phyloP scores from a whole-genome alignment of 2,329 filamentous ascomycete genomes.

The Fusarium fracticaudum region DNA sequence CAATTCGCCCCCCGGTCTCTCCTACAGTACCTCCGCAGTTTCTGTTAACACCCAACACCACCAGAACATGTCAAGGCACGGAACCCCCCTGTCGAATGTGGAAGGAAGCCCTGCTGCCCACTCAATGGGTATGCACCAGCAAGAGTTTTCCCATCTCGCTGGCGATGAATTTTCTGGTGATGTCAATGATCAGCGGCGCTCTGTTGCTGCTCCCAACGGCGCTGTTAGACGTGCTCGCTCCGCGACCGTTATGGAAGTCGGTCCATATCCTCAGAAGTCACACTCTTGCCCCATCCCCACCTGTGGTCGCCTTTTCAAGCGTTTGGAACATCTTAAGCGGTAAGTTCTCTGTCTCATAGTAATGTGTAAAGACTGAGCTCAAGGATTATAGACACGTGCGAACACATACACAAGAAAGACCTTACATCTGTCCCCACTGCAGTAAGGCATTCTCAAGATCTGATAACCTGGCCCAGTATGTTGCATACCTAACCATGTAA shows the following conservation, averaged over 20 bases:
- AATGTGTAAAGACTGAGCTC: conserved; percentile 24
- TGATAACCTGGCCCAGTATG: conserved; percentile 98
- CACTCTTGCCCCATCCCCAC: conserved; percentile 99
- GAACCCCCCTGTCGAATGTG: conserved; percentile 86
- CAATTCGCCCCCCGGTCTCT: conserved; percentile 81
- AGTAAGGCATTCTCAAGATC: conserved; percentile 99
- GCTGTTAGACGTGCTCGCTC: conserved; percentile 91
- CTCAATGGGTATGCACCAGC: conserved; percentile 74
- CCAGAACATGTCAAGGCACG: conserved; percentile 87
- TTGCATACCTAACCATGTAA: conserved; percentile 47
- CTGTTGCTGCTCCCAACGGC: conserved; percentile 76
- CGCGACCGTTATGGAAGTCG: conserved; percentile 95
- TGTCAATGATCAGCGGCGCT: conserved; percentile 66
- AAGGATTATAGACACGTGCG: conserved; percentile 82
- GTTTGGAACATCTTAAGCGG: conserved; percentile 98
- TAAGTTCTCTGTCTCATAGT: conserved; percentile 63
- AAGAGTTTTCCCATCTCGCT: conserved; percentile 72
- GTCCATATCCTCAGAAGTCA: conserved; percentile 96
- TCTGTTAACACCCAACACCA: conserved; percentile 73
- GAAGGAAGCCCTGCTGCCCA: conserved; percentile 84
- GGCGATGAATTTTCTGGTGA: conserved; percentile 71
- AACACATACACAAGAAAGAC: conserved; percentile 98
- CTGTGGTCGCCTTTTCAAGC: conserved; percentile 97
- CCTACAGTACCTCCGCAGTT: conserved; percentile 76
- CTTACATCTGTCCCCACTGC: conserved; percentile 97